phyloP scores from a whole-genome alignment of 2,329 filamentous ascomycete species.

The Camptophora hylomeconis region DNA sequence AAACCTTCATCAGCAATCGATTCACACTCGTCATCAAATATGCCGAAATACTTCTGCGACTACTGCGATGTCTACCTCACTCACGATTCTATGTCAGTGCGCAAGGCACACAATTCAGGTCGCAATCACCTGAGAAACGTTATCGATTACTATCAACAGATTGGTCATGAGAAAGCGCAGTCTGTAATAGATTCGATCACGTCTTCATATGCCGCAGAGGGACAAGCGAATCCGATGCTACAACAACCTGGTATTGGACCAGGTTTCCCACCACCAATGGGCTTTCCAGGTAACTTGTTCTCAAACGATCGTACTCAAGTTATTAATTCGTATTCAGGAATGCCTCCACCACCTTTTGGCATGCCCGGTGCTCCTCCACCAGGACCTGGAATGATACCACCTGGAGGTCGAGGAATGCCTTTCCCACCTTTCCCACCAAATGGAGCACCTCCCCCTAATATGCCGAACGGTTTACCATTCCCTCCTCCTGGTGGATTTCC shows the following conservation, averaged over 20 bases:
- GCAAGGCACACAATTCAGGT: slow-evolving; percentile 94
- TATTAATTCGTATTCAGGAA: slow-evolving; percentile 17
- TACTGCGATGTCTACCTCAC: slow-evolving; percentile 99
- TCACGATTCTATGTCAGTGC: slow-evolving; percentile 98
- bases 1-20: neutral
- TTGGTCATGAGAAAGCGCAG: slow-evolving; percentile 96
- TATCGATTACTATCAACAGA: slow-evolving; percentile 97
- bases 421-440: slow-evolving; percentile 40
- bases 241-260: slow-evolving; percentile 41
- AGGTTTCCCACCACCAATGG: slow-evolving; percentile 43
- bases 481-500: slow-evolving; percentile 35
- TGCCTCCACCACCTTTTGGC: slow-evolving; percentile 48
- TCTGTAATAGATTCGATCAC: slow-evolving; percentile 98
- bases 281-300: slow-evolving; percentile 45
- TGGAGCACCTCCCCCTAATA: slow-evolving; percentile 27
- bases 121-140: slow-evolving; percentile 96
- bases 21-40: slow-evolving; percentile 34
- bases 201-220: slow-evolving; percentile 85
- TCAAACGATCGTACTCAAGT: slow-evolving; percentile 1
- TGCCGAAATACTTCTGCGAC: slow-evolving; percentile 88
- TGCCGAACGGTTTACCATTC: slow-evolving; percentile 30
- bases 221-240: slow-evolving; percentile 82
- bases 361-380: slow-evolving; percentile 29
- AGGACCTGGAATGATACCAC: slow-evolving; percentile 31
- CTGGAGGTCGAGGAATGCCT: slow-evolving; percentile 39